Evolutionary conservation across 257 asterid species (phyloP).

Genomic region (Ilex asprella): DNA sequence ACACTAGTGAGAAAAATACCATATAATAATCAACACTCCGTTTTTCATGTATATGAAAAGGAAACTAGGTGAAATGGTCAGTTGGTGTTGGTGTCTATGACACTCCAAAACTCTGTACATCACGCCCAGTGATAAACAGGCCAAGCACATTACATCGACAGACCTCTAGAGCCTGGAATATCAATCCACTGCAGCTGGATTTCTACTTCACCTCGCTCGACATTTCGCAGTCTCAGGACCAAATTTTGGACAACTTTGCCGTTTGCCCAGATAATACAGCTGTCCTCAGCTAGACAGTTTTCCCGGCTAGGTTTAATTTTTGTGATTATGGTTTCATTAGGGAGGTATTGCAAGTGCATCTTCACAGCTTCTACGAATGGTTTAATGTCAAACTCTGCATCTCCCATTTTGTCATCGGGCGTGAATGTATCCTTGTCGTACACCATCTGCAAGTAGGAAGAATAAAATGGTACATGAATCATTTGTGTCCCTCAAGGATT

Average conservation of each 20-base stretch:
- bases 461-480: no score
- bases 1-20: no score
- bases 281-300: conserved; percentile 53
- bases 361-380: neutral
- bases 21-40: no score
- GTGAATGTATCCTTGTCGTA: conserved; percentile 15
- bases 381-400: conserved; percentile 4
- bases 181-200: conserved; percentile 61
- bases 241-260: conserved; percentile 45
- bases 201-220: conserved; percentile 61
- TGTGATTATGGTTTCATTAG: conserved; percentile 38
- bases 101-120: no score
- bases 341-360: neutral
- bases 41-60: no score
- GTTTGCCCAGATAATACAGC: conserved; percentile 38
- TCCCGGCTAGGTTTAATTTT: conserved; percentile 28
- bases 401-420: conserved; percentile 13
- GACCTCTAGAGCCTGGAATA: conserved; percentile 34
- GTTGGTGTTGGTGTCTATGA: no score
- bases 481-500: no score
- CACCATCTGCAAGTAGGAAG: conserved; percentile 5
- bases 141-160: neutral
- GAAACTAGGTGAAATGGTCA: no score
- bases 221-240: conserved; percentile 48
- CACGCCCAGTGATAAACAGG: no score